Percentiles rank a stretch among this genome's conserved stretches.
These are phyloP conservation scores for Haplosporangium gracile DNA, from an alignment of 192 early-diverging fungal genomes.

Conservation along the genomic window DNA sequence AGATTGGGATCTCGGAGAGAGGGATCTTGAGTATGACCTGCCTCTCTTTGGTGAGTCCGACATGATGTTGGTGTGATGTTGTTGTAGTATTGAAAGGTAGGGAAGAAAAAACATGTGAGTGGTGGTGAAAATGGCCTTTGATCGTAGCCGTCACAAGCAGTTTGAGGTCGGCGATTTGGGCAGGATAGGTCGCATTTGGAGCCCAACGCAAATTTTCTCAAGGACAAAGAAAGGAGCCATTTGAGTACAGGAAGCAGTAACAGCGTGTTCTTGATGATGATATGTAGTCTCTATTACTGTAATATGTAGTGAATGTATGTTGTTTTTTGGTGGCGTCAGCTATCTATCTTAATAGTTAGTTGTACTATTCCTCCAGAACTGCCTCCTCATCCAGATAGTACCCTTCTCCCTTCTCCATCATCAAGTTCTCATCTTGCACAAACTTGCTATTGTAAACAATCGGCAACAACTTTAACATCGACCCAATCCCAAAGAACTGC, in stretches of 20 bases:
- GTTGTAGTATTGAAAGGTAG: neutral
- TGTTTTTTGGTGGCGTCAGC: too few relatives aligned
- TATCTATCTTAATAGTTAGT: neutral
- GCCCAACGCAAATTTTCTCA: too few relatives aligned
- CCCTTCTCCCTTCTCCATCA: neutral
- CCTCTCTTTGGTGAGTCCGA: neutral
- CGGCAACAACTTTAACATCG: slow-evolving; percentile 47
- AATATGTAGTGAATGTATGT: too few relatives aligned
- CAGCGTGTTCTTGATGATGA: too few relatives aligned
- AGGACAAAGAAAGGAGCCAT: too few relatives aligned
- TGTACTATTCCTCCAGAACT: neutral
- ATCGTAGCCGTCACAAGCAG: too few relatives aligned
- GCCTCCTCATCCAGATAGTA: neutral
- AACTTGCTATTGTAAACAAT: slow-evolving; percentile 47
- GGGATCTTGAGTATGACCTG: slow-evolving; percentile 16
- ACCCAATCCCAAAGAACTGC: slow-evolving; percentile 38
- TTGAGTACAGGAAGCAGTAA: too few relatives aligned
- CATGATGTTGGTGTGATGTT: slow-evolving; percentile 15
- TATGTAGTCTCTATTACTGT: too few relatives aligned
- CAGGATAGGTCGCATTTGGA: too few relatives aligned
- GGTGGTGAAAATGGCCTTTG: neutral
- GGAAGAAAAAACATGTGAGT: neutral
- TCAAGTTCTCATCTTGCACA: slow-evolving; percentile 23
- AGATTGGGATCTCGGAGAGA: slow-evolving; percentile 5
- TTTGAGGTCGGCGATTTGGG: too few relatives aligned